phyloP scores from a whole-genome alignment of 2,329 filamentous ascomycete species.

The Ceratocystis alfenasii region DNA sequence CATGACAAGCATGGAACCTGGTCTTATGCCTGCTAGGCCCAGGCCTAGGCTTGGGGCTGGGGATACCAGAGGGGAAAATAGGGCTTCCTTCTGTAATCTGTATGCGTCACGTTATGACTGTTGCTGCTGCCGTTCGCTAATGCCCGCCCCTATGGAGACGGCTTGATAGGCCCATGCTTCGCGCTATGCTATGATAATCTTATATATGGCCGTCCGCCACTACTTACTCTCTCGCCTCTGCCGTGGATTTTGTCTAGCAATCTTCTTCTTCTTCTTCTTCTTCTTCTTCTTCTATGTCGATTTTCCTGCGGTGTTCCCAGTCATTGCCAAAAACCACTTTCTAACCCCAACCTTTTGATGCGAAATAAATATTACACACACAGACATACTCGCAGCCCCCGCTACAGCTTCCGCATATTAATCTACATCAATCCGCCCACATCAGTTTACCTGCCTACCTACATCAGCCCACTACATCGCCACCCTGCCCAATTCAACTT shows the following conservation, averaged over 20 bases:
- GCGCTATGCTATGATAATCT: not conserved
- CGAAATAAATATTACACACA: too few species aligned
- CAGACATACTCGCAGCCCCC: too few species aligned
- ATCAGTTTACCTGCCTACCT: too few species aligned
- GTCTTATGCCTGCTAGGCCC: not conserved
- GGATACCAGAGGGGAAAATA: not conserved
- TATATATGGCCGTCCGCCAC: not conserved
- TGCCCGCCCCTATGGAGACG: not conserved
- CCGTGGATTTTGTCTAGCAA: not conserved
- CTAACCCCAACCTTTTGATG: too few species aligned
- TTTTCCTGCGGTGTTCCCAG: too few species aligned
- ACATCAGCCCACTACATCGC: too few species aligned
- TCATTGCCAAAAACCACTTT: too few species aligned
- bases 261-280: not conserved
- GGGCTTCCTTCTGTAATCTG: not conserved
- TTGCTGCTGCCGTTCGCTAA: too few species aligned
- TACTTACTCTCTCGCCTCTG: not conserved
- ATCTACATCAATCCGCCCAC: too few species aligned
- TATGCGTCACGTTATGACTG: slow-evolving; percentile 8
- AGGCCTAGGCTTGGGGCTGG: not conserved
- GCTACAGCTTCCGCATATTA: too few species aligned
- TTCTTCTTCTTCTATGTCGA: not conserved
- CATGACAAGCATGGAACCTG: slow-evolving; percentile 1
- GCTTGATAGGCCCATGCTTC: not conserved
- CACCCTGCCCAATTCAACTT: too few species aligned